Evolutionary conservation across 129 eudicot genomes (phyloP), one percentile per base, ranked within the genome.

Genomic region (Pittosporum tobira): DNA sequence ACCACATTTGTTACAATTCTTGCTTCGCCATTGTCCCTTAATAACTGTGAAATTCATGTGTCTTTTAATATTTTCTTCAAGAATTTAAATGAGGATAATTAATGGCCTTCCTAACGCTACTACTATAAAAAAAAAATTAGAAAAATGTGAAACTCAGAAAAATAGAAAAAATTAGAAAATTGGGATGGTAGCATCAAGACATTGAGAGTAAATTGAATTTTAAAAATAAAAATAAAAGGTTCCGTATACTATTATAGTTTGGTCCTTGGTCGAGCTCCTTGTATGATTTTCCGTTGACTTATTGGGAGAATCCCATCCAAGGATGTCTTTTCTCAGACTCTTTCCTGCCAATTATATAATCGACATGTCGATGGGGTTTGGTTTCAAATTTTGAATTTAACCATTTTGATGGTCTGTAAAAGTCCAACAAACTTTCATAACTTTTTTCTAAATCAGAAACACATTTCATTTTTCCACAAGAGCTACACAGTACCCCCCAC

Each of bases 401-500:
- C 51, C 18, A 16, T 59, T 58, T 59, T 26, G 1, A 59, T 59
- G 36, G 49, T 44, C 50, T 40, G 50, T 59, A 42, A 59, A 59
- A 22, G 34, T 15, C 48, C 64, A 42, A 40, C 64, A 26, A 43
- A 59, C 64, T 42, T 59, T 59, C 15, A 2, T 21, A 13, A 59
- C 63, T 59, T 59, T 59, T 10, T 59, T 3, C 64, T 15, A 24
- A 3, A 59, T 59, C 38, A 18, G 64, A 59, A 59, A 59, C 64
- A 59, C 64, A 59, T 21, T 59, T 1, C 19, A 23, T 36, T 59
- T 43, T 40, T 43, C 51, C 26, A 14, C 22, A 2, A 21, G 51
- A 47, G 51, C 4, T 47, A 46, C 64, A 59, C 64, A 59, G 64
- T 59, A 59, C 26, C 5, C 31, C 31, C 63, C 63, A 40, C 62